Evolutionary conservation across 2,329 filamentous ascomycete species (phyloP).

Genomic region (Chaetomium sp.): DNA sequence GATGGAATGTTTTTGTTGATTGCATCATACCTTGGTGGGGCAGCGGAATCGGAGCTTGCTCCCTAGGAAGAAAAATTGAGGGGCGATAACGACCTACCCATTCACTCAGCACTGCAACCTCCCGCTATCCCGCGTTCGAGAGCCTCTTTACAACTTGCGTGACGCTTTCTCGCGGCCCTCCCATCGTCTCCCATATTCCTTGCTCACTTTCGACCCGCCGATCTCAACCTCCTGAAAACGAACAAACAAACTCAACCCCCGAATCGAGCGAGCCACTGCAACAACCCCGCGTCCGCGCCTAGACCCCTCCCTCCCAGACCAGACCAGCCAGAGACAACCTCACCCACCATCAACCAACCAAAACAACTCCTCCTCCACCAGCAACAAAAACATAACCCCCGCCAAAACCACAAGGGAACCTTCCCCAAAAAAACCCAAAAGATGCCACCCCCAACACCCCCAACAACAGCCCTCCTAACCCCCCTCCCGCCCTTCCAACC

Average conservation of each 20-base stretch:
- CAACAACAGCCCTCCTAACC: conserved; percentile 25
- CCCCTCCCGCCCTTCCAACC: conserved; percentile 56
- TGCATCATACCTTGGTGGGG: conserved; percentile 23
- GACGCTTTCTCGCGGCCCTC: neutral
- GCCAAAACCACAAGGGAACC: neutral
- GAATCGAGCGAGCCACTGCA: neutral
- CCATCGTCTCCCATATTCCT: neutral
- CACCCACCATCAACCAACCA: too few species aligned
- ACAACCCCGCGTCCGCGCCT: neutral
- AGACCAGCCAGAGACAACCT: neutral
- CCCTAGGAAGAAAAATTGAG: conserved; percentile 16
- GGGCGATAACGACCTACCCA: too few species aligned
- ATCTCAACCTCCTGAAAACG: neutral
- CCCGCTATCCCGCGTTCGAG: neutral
- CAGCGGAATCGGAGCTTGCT: conserved; percentile 23
- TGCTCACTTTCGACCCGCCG: neutral
- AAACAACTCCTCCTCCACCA: neutral
- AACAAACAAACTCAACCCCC: neutral
- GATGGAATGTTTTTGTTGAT: conserved; percentile 3
- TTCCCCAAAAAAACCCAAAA: neutral
- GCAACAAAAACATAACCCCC: neutral
- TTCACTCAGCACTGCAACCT: neutral
- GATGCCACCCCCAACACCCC: neutral
- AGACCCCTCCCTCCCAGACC: too few species aligned
- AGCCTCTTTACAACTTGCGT: neutral